phyloP scores from a whole-genome alignment of 257 asterid species.

The Solanum microdontum region DNA sequence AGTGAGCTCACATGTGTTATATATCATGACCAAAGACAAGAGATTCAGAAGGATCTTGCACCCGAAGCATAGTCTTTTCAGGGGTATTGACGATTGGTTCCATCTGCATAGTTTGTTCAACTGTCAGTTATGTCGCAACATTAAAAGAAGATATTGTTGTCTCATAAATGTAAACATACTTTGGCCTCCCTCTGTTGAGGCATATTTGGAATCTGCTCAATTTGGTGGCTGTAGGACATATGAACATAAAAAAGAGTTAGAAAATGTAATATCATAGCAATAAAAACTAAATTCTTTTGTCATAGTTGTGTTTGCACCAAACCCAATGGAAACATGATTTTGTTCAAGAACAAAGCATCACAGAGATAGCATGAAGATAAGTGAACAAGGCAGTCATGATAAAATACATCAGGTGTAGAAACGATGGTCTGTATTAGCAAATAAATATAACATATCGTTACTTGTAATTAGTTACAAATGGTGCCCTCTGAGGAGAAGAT shows the following conservation, averaged over 20 bases:
- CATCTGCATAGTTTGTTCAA: too few species aligned
- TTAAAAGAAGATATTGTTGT: neutral
- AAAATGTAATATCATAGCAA: neutral
- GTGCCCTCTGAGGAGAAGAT: neutral
- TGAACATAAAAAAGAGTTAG: neutral
- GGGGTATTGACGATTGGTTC: neutral
- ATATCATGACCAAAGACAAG: too few species aligned
- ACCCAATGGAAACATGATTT: neutral
- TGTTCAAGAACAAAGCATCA: neutral
- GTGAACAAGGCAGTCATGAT: neutral
- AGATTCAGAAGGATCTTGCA: neutral
- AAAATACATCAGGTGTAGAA: neutral
- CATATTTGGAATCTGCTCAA: neutral
- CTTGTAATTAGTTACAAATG: neutral
- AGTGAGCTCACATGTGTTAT: too few species aligned
- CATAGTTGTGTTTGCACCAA: neutral
- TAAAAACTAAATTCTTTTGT: neutral
- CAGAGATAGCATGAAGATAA: neutral
- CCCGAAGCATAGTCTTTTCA: neutral
- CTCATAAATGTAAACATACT: neutral
- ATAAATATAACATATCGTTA: neutral
- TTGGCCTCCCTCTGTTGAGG: neutral
- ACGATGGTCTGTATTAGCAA: neutral
- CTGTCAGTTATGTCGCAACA: neutral
- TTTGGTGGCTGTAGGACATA: neutral